Percentiles rank a stretch among this genome's conserved stretches.
These are phyloP conservation scores for Aegilops umbellulata DNA, from an alignment of 176 grass and related monocot genomes.

Conservation along the genomic window DNA sequence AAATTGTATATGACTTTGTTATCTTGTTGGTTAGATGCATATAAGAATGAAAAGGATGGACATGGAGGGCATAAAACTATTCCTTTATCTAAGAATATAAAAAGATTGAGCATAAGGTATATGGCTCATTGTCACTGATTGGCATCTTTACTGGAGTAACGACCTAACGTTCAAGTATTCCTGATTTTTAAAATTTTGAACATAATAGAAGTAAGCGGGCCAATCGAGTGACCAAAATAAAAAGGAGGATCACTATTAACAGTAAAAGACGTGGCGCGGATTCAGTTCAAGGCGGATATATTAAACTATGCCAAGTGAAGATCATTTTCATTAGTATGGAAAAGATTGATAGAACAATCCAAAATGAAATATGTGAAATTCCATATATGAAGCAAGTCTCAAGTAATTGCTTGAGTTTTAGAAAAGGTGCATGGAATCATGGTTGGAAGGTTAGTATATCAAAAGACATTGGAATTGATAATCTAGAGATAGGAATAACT, in stretches of 20 bases:
- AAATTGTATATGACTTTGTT: too few relatives aligned
- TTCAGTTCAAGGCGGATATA: neutral
- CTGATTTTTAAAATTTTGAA: neutral
- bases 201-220: neutral
- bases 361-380: neutral
- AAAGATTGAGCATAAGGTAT: too few relatives aligned
- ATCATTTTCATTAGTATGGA: neutral
- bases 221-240: neutral
- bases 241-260: neutral
- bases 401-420: neutral
- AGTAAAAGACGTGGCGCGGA: neutral
- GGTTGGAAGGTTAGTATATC: neutral
- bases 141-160: too few relatives aligned
- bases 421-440: neutral
- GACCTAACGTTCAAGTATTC: neutral
- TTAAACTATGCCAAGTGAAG: neutral
- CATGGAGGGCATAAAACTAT: too few relatives aligned
- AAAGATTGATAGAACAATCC: neutral
- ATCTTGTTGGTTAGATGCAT: too few relatives aligned
- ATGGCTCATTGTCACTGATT: too few relatives aligned
- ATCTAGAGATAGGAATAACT: neutral
- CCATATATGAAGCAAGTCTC: neutral
- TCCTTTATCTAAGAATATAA: too few relatives aligned
- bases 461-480: neutral
- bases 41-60: too few relatives aligned